A percentile compares a stretch with the other conserved stretches of the same genome.
Conservation (phyloP, 2,329 filamentous ascomycete genomes). For the Fonsecaea monophora region DNA sequence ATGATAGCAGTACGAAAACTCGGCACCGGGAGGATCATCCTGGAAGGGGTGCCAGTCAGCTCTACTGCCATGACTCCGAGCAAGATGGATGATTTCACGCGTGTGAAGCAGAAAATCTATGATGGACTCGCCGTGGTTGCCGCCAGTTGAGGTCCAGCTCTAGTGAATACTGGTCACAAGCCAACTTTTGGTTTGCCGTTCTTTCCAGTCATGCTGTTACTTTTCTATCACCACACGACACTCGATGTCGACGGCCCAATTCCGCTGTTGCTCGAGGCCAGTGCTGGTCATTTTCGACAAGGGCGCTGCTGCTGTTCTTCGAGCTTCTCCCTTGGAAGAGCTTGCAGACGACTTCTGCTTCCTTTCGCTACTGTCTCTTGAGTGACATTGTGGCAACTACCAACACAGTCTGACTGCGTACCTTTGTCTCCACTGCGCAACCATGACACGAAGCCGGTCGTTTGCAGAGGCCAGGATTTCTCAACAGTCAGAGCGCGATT, state of each 20-base stretch:
- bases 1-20: constrained; percentile 88
- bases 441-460: constrained; percentile 1
- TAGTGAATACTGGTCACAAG: not conserved
- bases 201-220: constrained; percentile 5
- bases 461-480: not conserved
- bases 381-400: not conserved
- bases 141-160: constrained; percentile 60
- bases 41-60: constrained; percentile 74
- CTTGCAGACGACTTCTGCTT: not conserved
- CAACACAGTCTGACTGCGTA: not conserved
- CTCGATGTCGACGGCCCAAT: not conserved
- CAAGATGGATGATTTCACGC: constrained; percentile 75
- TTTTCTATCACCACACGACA: not conserved
- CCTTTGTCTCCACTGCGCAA: not conserved
- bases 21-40: constrained; percentile 82
- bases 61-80: constrained; percentile 52
- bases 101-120: constrained; percentile 90
- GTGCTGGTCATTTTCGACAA: not conserved
- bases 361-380: not conserved
- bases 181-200: constrained; percentile 12
- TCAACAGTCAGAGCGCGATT: not conserved
- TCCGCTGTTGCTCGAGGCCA: not conserved
- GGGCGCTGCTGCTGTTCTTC: not conserved
- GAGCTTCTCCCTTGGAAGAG: not conserved
- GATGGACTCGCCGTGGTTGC: constrained; percentile 90